Percentiles rank a stretch among this genome's conserved stretches.
These are phyloP conservation scores for Cercospora janseana DNA, from an alignment of 2,329 filamentous ascomycete genomes.

Conservation along the genomic window DNA sequence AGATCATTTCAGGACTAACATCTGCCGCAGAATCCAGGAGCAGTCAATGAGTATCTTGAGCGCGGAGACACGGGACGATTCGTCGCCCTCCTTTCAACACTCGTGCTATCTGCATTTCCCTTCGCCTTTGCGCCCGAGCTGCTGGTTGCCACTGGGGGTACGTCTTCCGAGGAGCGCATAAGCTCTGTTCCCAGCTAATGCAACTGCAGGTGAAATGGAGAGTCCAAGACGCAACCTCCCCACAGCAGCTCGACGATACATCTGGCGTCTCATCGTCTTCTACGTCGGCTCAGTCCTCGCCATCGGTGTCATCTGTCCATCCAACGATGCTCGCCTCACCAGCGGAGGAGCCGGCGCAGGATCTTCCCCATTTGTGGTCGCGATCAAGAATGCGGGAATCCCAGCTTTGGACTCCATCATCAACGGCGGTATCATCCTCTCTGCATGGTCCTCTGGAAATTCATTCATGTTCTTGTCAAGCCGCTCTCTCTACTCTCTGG, in stretches of 20 bases:
- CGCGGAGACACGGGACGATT: slow-evolving; percentile 51
- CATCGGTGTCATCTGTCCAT: slow-evolving; percentile 61
- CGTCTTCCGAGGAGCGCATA: background rate
- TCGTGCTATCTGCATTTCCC: slow-evolving; percentile 53
- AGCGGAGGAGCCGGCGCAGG: slow-evolving; percentile 31
- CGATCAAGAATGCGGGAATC: slow-evolving; percentile 52
- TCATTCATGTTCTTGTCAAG: slow-evolving; percentile 54
- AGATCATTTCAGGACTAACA: background rate
- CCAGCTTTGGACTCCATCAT: slow-evolving; percentile 62
- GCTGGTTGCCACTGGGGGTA: slow-evolving; percentile 48
- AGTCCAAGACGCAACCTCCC: slow-evolving; percentile 59
- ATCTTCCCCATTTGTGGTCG: slow-evolving; percentile 33
- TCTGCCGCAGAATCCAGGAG: slow-evolving; percentile 44
- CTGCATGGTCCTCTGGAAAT: slow-evolving; percentile 59
- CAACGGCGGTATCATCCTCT: slow-evolving; percentile 66
- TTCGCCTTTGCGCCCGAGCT: slow-evolving; percentile 58
- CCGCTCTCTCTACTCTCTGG: slow-evolving; percentile 54
- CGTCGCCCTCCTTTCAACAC: slow-evolving; percentile 51
- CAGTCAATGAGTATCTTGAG: slow-evolving; percentile 51
- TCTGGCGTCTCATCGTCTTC: slow-evolving; percentile 63
- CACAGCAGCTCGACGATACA: slow-evolving; percentile 58
- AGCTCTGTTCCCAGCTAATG: slow-evolving; percentile 19
- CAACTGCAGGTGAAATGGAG: slow-evolving; percentile 54
- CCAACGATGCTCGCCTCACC: slow-evolving; percentile 52
- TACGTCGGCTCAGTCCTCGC: slow-evolving; percentile 58